Conservation (phyloP, 352 stramenopile genomes). For the Phytopythium boreale region DNA sequence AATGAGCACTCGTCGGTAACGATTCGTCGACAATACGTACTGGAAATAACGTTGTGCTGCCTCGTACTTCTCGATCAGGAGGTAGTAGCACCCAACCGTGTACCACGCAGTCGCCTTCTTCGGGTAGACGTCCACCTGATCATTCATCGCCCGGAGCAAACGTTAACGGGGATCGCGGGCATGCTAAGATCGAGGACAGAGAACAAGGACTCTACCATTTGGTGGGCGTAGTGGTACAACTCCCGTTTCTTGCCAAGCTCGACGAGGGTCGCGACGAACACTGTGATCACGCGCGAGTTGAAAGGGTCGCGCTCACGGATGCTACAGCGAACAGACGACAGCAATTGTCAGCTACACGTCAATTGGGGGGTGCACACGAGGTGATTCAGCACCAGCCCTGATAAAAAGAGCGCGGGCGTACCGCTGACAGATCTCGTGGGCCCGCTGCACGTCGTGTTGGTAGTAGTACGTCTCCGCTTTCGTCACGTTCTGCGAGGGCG, state of each 20-base stretch:
- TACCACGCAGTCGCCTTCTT: conserved; percentile 94
- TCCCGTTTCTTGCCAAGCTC: conserved; percentile 92
- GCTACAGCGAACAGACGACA: conserved; percentile 17
- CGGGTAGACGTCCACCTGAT: conserved; percentile 91
- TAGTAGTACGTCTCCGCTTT: conserved; percentile 85
- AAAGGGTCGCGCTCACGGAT: conserved; percentile 74
- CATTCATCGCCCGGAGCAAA: background rate
- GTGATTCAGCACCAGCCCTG: background rate
- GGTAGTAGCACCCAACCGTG: conserved; percentile 96
- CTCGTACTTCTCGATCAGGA: conserved; percentile 92
- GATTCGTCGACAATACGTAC: conserved; percentile 29
- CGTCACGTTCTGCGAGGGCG: conserved; percentile 46
- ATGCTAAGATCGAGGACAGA: background rate
- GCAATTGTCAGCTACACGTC: background rate
- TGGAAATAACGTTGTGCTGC: conserved; percentile 96
- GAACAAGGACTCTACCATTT: conserved; percentile 58
- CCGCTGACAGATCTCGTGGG: conserved; percentile 76
- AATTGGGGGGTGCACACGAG: background rate
- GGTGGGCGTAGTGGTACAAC: conserved; percentile 95
- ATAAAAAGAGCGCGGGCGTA: conserved; percentile 15
- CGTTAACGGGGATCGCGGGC: background rate
- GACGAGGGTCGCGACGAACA: conserved; percentile 90
- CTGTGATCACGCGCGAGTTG: conserved; percentile 75
- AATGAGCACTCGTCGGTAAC: background rate
- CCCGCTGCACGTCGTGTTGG: conserved; percentile 80